phyloP scores from a whole-genome alignment of 2,329 filamentous ascomycete species.

The Sarocladiaceae sp. region DNA sequence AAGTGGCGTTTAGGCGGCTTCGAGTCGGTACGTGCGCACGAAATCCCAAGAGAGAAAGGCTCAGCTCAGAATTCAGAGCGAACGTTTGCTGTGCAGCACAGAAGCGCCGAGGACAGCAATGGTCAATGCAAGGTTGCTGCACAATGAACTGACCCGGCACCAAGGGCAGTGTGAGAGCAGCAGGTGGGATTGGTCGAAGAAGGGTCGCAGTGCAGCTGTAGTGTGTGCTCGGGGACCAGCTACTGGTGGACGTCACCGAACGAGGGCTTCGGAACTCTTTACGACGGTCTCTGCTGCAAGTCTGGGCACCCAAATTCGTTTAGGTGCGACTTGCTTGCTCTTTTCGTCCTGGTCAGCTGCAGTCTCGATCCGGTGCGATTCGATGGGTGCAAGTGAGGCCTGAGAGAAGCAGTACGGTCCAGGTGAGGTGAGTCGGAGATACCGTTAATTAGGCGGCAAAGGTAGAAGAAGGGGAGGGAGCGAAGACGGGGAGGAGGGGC shows the following conservation, averaged over 20 bases:
- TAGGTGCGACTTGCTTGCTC: background rate
- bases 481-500: constrained; percentile 1
- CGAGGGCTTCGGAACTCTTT: background rate
- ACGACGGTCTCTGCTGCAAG: background rate
- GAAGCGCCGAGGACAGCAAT: constrained; percentile 4
- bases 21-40: background rate
- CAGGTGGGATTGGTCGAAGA: background rate
- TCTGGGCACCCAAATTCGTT: background rate
- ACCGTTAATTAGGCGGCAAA: background rate
- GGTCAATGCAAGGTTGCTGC: constrained; percentile 8
- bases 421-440: background rate
- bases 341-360: background rate
- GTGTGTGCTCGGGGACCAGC: background rate
- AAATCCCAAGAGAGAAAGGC: background rate
- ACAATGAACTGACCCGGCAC: background rate
- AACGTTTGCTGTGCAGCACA: background rate
- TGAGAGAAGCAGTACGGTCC: background rate
- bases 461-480: constrained; percentile 3
- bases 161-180: background rate
- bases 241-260: constrained; percentile 7
- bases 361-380: too few relatives aligned
- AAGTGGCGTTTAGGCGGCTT: background rate
- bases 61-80: background rate
- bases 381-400: background rate
- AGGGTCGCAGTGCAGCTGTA: constrained; percentile 2